Evolutionary conservation across 208 protist genomes (phyloP).

Genomic region (Vickermania spadyakhi): DNA sequence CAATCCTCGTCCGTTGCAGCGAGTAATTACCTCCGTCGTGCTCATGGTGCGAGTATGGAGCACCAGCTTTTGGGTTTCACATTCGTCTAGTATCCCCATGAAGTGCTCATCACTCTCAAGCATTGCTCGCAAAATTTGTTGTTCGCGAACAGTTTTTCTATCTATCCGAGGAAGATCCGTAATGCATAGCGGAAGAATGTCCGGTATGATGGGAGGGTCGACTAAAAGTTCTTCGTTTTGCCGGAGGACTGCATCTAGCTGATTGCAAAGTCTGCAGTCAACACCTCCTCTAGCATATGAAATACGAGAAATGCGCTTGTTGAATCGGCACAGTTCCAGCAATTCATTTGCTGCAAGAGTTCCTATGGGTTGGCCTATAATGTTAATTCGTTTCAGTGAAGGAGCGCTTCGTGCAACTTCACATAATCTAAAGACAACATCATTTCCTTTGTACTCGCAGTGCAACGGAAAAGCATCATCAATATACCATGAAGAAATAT

Average conservation of each 20-base stretch:
- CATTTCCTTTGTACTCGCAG: slow-evolving; percentile 27
- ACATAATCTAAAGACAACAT: slow-evolving; percentile 38
- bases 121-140: slow-evolving; percentile 46
- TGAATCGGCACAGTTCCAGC: slow-evolving; percentile 16
- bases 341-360: slow-evolving; percentile 29
- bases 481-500: slow-evolving; percentile 41
- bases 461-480: slow-evolving; percentile 29
- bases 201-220: slow-evolving; percentile 5
- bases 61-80: slow-evolving; percentile 25
- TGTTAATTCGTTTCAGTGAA: slow-evolving; percentile 23
- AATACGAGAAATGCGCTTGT: slow-evolving; percentile 19
- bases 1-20: slow-evolving; percentile 29
- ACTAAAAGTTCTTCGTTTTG: slow-evolving; percentile 7
- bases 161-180: slow-evolving; percentile 25
- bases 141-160: slow-evolving; percentile 60
- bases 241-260: slow-evolving; percentile 19
- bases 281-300: slow-evolving; percentile 19
- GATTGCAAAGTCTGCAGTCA: slow-evolving; percentile 13
- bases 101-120: slow-evolving; percentile 27
- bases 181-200: slow-evolving; percentile 14
- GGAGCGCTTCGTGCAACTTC: slow-evolving; percentile 19
- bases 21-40: slow-evolving; percentile 34
- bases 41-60: slow-evolving; percentile 46
- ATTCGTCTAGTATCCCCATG: slow-evolving; percentile 11
- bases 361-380: slow-evolving; percentile 42